phyloP scores from a whole-genome alignment of 2,329 filamentous ascomycete genomes.

The Hymenoscyphus salicellus region DNA sequence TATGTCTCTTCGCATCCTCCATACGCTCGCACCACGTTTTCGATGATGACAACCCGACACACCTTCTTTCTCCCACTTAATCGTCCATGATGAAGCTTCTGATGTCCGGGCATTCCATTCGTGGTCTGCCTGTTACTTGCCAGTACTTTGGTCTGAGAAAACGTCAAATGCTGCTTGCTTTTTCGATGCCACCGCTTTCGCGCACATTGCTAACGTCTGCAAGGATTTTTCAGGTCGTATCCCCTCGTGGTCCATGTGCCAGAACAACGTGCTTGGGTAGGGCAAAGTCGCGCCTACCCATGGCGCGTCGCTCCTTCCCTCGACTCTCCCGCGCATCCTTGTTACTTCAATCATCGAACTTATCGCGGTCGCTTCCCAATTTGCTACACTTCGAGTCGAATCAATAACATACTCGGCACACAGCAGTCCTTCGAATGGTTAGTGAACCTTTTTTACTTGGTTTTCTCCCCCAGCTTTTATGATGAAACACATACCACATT shows the following conservation, averaged over 20 bases:
- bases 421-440: constrained; percentile 15
- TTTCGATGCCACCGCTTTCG: constrained; percentile 24
- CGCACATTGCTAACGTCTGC: constrained; percentile 21
- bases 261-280: neutral
- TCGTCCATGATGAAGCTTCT: constrained; percentile 79
- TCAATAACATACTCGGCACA: neutral
- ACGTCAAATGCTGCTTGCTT: constrained; percentile 9
- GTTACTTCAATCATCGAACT: neutral
- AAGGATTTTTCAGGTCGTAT: constrained; percentile 21
- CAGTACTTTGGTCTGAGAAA: constrained; percentile 79
- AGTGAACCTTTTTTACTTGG: constrained; percentile 16
- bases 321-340: neutral
- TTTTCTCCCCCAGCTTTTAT: constrained; percentile 41
- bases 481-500: constrained; percentile 78
- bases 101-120: constrained; percentile 61
- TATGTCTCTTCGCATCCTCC: constrained; percentile 17
- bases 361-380: neutral
- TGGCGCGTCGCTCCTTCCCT: neutral
- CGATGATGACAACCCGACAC: constrained; percentile 66
- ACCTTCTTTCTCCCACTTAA: constrained; percentile 86
- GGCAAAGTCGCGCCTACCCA: neutral
- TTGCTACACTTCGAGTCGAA: constrained; percentile 4
- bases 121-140: constrained; percentile 77
- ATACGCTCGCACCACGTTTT: constrained; percentile 7
- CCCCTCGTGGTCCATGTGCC: neutral